phyloP scores from a whole-genome alignment of 768 basidiomycete species.

The Macrolepiota dolichaula region DNA sequence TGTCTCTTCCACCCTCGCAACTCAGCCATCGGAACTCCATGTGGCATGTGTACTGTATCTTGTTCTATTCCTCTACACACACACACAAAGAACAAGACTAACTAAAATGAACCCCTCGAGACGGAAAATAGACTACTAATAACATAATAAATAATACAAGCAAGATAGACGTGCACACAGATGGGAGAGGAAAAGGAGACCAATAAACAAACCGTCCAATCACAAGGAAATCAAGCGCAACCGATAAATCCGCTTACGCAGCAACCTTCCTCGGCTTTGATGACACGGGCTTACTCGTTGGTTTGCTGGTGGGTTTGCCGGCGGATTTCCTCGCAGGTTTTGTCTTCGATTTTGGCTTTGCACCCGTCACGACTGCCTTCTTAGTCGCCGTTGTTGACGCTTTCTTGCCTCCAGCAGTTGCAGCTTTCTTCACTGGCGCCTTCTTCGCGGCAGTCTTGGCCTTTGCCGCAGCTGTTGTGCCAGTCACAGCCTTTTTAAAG shows the following conservation, averaged over 20 bases:
- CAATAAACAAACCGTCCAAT: not conserved
- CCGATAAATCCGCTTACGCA: conserved; percentile 11
- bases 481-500: conserved; percentile 46
- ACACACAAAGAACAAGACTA: not conserved
- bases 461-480: conserved; percentile 39
- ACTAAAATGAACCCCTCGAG: not conserved
- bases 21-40: not conserved
- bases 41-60: not conserved
- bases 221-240: conserved; percentile 11
- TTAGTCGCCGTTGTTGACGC: conserved; percentile 23
- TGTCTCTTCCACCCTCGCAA: not conserved
- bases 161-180: conserved; percentile 3
- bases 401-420: conserved; percentile 24
- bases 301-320: conserved; percentile 23
- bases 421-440: conserved; percentile 30
- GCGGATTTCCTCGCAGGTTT: conserved; percentile 26
- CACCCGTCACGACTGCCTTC: conserved; percentile 24
- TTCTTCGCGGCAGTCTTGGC: conserved; percentile 37
- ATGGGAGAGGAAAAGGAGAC: not conserved
- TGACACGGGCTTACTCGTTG: conserved; percentile 15
- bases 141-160: conserved; percentile 13
- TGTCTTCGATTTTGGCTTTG: conserved; percentile 21
- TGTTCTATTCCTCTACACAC: not conserved
- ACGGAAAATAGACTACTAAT: conserved; percentile 5
- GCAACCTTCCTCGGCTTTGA: conserved; percentile 31